Percentiles rank a stretch among this genome's conserved stretches.
Conservation (phyloP, 371 early-diverging fungal species). For the Circinella minor region DNA sequence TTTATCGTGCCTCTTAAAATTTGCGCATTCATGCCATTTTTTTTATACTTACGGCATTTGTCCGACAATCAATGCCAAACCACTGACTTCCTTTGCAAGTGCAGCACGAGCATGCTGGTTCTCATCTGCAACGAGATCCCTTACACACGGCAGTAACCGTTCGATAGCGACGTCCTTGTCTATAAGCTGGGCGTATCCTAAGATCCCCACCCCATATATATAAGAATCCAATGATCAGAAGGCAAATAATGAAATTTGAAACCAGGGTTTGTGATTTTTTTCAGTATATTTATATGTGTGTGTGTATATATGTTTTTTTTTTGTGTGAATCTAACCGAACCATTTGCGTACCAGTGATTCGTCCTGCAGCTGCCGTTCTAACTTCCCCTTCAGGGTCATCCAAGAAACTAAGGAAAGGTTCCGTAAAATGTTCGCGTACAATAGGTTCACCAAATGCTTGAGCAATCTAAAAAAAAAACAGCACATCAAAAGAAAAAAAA, state of each 20-base stretch:
- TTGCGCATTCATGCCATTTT: too few relatives aligned
- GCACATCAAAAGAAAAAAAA: background rate
- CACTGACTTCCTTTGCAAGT: conserved; percentile 94
- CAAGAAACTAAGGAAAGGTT: conserved; percentile 78
- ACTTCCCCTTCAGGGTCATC: conserved; percentile 98
- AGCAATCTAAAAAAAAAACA: conserved; percentile 58
- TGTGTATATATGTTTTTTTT: too few relatives aligned
- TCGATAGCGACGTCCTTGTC: conserved; percentile 78
- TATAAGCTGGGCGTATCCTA: conserved; percentile 85
- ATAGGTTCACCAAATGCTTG: conserved; percentile 82
- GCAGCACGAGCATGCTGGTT: conserved; percentile 97
- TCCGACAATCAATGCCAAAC: conserved; percentile 93
- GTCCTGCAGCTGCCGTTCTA: conserved; percentile 89
- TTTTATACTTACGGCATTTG: conserved; percentile 77
- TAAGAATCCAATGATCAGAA: conserved; percentile 2
- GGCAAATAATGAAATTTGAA: background rate
- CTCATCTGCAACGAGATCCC: conserved; percentile 89
- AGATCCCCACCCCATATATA: background rate
- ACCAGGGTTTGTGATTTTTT: too few relatives aligned
- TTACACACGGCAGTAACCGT: conserved; percentile 88
- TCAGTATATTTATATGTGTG: too few relatives aligned
- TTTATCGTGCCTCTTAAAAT: too few relatives aligned
- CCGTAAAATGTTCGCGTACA: conserved; percentile 75
- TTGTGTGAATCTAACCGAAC: too few relatives aligned
- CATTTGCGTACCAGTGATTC: conserved; percentile 74